A percentile compares a stretch with the other conserved stretches of the same genome.
Evolutionary conservation across 2,329 filamentous ascomycete genomes (phyloP).

Genomic region (Pseudophaeomoniella oleicola): DNA sequence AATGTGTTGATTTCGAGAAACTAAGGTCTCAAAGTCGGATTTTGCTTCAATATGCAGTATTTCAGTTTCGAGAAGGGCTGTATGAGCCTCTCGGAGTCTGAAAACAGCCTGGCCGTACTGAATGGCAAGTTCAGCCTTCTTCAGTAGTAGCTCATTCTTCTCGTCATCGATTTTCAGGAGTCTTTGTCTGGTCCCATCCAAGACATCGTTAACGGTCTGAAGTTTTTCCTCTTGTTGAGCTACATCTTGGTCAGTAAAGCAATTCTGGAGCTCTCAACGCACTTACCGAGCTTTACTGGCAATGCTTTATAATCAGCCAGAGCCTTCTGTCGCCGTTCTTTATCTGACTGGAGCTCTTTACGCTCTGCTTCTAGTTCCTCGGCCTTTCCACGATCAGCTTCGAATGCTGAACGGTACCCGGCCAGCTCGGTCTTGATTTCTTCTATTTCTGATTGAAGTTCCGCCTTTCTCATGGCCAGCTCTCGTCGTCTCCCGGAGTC

Average conservation of each 20-base stretch:
- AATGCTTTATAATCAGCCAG: constrained; percentile 51
- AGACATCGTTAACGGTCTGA: constrained; percentile 22
- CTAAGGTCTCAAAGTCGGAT: constrained; percentile 64
- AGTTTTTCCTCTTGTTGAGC: constrained; percentile 30
- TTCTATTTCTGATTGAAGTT: constrained; percentile 38
- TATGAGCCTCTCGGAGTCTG: constrained; percentile 46
- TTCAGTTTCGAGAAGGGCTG: constrained; percentile 52
- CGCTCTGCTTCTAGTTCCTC: constrained; percentile 7
- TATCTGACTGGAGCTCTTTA: constrained; percentile 36
- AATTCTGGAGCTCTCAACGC: constrained; percentile 10
- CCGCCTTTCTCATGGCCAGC: constrained; percentile 39
- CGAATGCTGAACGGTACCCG: constrained; percentile 14
- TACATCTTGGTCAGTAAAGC: constrained; percentile 17
- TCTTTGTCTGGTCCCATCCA: constrained; percentile 27
- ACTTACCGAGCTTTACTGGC: constrained; percentile 55
- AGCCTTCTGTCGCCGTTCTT: constrained; percentile 52
- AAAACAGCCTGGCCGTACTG: constrained; percentile 46
- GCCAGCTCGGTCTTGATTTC: constrained; percentile 27
- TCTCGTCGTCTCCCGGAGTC: constrained; percentile 44
- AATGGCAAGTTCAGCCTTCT: constrained; percentile 41
- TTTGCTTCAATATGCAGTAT: constrained; percentile 62
- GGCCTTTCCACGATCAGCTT: constrained; percentile 15
- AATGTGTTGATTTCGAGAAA: constrained; percentile 48
- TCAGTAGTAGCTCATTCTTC: constrained; percentile 39
- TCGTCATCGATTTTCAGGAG: constrained; percentile 38